A percentile compares a stretch with the other conserved stretches of the same genome.
Evolutionary conservation across 2,329 filamentous ascomycete species (phyloP).

Genomic region (Phialophora verrucosa): DNA sequence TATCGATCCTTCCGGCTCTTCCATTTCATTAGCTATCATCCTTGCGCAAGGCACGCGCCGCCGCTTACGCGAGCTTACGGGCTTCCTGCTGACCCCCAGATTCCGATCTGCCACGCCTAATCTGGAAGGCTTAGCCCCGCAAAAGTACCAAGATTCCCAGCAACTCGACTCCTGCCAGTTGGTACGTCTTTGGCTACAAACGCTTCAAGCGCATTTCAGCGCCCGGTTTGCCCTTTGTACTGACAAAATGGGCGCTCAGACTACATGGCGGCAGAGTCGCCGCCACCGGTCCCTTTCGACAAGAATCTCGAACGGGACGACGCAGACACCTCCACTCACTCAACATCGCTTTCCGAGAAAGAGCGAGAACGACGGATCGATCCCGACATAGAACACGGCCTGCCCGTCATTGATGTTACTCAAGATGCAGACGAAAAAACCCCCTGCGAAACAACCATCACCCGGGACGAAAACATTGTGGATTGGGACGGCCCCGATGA

Average conservation of each 20-base stretch:
- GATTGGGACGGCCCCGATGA: constrained; percentile 66
- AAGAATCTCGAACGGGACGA: constrained; percentile 15
- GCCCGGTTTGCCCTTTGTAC: neutral
- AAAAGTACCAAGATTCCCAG: neutral
- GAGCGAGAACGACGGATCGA: constrained; percentile 18
- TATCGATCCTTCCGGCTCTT: constrained; percentile 1
- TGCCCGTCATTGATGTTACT: constrained; percentile 33
- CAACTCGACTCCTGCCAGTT: neutral
- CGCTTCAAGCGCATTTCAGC: neutral
- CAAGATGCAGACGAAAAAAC: constrained; percentile 34
- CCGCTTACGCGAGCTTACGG: constrained; percentile 9
- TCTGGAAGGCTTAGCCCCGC: constrained; percentile 4
- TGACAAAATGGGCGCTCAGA: constrained; percentile 20
- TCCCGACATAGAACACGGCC: constrained; percentile 32
- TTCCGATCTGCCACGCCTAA: constrained; percentile 4
- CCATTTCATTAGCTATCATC: neutral
- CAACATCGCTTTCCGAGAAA: constrained; percentile 20
- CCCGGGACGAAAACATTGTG: constrained; percentile 58
- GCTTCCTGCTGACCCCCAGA: constrained; percentile 4
- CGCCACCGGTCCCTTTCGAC: neutral
- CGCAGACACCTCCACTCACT: constrained; percentile 16
- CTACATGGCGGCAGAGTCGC: constrained; percentile 20
- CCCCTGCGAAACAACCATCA: neutral
- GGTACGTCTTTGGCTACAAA: neutral
- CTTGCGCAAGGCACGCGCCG: constrained; percentile 4